Evolutionary conservation across 352 stramenopile genomes (phyloP).

Genomic region (Pythium aquatile): DNA sequence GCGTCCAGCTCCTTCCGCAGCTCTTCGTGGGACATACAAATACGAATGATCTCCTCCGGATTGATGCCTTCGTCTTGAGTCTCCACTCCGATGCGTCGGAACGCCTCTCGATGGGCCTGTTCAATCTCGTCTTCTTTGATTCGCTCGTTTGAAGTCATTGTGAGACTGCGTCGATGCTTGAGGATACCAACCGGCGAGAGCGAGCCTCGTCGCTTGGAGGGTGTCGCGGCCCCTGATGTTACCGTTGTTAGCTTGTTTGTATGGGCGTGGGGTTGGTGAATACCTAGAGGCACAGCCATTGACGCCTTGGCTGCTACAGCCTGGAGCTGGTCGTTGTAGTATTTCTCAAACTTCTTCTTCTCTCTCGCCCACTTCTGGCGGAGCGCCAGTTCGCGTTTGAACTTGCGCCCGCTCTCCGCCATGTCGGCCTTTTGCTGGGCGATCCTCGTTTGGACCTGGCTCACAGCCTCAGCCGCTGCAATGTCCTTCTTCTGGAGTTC

Average conservation of each 20-base stretch:
- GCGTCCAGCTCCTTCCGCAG: constrained; percentile 66
- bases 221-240: not conserved
- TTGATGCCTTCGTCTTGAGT: constrained; percentile 51
- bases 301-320: constrained; percentile 15
- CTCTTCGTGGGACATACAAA: constrained; percentile 62
- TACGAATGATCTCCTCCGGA: constrained; percentile 65
- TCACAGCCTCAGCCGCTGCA: constrained; percentile 62
- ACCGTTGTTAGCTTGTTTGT: not conserved
- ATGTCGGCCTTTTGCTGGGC: constrained; percentile 74
- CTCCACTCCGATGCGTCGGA: constrained; percentile 69
- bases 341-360: constrained; percentile 84
- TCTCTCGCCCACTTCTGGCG: constrained; percentile 75
- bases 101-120: constrained; percentile 44
- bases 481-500: constrained; percentile 83
- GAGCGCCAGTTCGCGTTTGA: constrained; percentile 63
- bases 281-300: not conserved
- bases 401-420: constrained; percentile 52
- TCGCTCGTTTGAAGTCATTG: not conserved
- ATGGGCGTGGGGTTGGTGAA: not conserved
- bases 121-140: constrained; percentile 31
- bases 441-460: constrained; percentile 62
- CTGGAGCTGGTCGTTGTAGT: constrained; percentile 76
- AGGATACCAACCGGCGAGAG: constrained; percentile 14
- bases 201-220: not conserved
- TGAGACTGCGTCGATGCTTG: constrained; percentile 16